Conservation (phyloP, 2,329 filamentous ascomycete genomes). For the Fusarium sp. region DNA sequence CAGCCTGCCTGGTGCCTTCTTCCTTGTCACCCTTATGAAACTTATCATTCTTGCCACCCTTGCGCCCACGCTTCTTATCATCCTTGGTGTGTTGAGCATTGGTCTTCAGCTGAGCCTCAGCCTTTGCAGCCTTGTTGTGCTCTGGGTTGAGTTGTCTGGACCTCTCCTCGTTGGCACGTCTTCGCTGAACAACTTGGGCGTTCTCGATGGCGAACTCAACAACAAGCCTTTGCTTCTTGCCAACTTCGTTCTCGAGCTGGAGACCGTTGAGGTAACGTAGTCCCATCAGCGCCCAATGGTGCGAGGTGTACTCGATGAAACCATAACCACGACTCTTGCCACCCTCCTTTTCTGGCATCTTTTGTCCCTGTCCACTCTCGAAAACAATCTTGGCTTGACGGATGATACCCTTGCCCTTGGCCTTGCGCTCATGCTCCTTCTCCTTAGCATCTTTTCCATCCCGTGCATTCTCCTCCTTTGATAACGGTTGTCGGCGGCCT, state of each 20-base stretch:
- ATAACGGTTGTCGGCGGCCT: conserved; percentile 80
- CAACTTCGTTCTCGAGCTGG: conserved; percentile 68
- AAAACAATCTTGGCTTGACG: conserved; percentile 96
- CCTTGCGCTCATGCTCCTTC: conserved; percentile 82
- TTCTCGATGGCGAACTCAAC: conserved; percentile 99
- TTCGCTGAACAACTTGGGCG: conserved; percentile 89
- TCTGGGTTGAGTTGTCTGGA: conserved; percentile 46
- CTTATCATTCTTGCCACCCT: conserved; percentile 33
- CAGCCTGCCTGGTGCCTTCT: background rate
- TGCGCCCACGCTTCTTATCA: conserved; percentile 36
- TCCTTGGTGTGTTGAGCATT: conserved; percentile 36
- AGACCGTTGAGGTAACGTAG: conserved; percentile 92
- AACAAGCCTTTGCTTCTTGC: conserved; percentile 89
- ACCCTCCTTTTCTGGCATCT: conserved; percentile 80
- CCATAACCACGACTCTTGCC: conserved; percentile 94
- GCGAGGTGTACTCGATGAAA: conserved; percentile 95
- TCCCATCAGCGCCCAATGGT: conserved; percentile 95
- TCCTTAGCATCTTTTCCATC: conserved; percentile 84
- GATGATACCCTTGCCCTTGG: conserved; percentile 87
- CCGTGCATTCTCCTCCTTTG: conserved; percentile 87
- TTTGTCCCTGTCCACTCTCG: conserved; percentile 86
- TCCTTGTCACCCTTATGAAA: conserved; percentile 10
- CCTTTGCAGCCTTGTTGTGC: conserved; percentile 37
- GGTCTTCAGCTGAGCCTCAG: conserved; percentile 32
- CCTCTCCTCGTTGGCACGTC: conserved; percentile 59